A percentile compares a stretch with the other conserved stretches of the same genome.
Evolutionary conservation across 495 filamentous ascomycete species (phyloP).

Genomic region (Aspergillus saccharolyticus): DNA sequence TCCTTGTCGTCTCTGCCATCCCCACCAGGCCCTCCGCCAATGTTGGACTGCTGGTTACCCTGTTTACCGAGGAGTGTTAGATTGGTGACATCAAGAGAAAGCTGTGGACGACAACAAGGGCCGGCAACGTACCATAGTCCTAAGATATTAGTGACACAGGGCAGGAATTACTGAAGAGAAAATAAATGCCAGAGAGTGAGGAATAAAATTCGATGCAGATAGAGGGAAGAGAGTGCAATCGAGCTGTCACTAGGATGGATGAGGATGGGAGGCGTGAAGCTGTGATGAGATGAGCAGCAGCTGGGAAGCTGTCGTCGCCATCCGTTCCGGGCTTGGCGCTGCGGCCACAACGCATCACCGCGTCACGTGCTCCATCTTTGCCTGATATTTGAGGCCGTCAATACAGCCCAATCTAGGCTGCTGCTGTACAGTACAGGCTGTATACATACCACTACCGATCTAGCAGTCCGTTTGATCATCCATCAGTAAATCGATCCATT

Average conservation of each 20-base stretch:
- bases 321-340: slow-evolving; percentile 16
- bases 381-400: neutral
- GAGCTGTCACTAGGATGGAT: neutral
- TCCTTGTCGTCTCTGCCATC: slow-evolving; percentile 86
- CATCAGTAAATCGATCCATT: neutral
- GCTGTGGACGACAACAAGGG: slow-evolving; percentile 9
- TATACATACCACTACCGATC: neutral
- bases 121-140: slow-evolving; percentile 34
- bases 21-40: slow-evolving; percentile 64
- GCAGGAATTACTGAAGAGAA: neutral
- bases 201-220: neutral
- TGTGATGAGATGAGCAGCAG: slow-evolving; percentile 11
- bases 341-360: slow-evolving; percentile 5
- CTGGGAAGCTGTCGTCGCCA: slow-evolving; percentile 21
- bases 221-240: neutral
- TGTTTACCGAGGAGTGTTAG: slow-evolving; percentile 27
- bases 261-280: slow-evolving; percentile 11
- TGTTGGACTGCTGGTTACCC: slow-evolving; percentile 80
- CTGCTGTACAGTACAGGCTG: neutral
- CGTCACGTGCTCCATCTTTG: slow-evolving; percentile 1
- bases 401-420: neutral
- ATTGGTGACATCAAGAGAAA: slow-evolving; percentile 8
- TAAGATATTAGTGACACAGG: neutral
- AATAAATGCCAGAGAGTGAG: too few species aligned
- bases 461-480: neutral